Base-by-base conservation (phyloP, 2,329 filamentous ascomycete species). In the Colletotrichum paranaense region DNA sequence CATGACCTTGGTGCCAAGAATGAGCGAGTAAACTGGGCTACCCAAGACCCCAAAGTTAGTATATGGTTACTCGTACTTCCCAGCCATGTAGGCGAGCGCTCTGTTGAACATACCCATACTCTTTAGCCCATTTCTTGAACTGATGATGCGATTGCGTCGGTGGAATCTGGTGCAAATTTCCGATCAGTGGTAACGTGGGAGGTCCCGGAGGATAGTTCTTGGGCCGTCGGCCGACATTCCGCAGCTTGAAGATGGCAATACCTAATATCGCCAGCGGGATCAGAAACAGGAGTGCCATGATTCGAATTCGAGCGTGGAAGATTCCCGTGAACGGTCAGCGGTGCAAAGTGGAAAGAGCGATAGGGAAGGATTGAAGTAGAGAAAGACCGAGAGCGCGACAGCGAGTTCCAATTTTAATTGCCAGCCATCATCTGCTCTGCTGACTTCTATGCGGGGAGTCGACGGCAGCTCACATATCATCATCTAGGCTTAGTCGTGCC, bases 121-220 rank as follows among this genome's bases (percentile, higher is more conserved):
- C 81, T 6, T 84, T 75, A 0, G 87, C 86, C 88, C 88, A 90
- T 76, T 87, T 85, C 49, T 86, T 78, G 65, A 88, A 88, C 65
- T 88, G 85, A 0, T 86, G 74, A 67, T 88, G 84, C 0, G 77
- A 77, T 30, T 86, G 79, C 6, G 80, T 62, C 3, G 78, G 79
- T 0, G 86, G 87, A 77, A 89, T 86, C 72, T 83, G 83, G 75
- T 88, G 87, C 1, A 89, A 76, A 58, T 89, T 89, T 5, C 88
- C 88, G 7, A 89, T 77, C 1, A 89, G 68, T 0, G 87, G 88
- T 1, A 88, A 42, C 0, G 87, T 88, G 1, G 86, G 86, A 5
- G 88, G 88, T 0, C 88, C 88, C 1, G 87, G 87, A 11, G 87
- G 87, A 46, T 80, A 85, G 28, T 65, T 26, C 19, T 68, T 69